Evolutionary conservation across 106 monocot species (phyloP), one percentile per base, ranked within the genome.

Genomic region (Narthecium ossifragum): DNA sequence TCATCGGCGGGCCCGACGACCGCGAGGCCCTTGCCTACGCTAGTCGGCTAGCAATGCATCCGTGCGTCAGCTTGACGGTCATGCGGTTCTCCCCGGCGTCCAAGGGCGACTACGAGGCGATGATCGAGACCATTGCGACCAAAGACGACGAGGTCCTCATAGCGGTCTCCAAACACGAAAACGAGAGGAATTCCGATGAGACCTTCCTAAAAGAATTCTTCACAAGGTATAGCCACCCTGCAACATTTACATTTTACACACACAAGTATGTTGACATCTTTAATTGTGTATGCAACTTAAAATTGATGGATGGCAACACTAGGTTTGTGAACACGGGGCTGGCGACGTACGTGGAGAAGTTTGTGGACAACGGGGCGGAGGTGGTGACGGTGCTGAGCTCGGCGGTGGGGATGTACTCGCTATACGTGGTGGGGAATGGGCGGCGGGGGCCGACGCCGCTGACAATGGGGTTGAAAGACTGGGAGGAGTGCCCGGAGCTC

Each of bases 371-470:
- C 24, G 84, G 74, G 10, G 36, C 46, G 28, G 78, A 81, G 50
- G 65, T 57, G 21, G 60, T 71, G 25, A 37, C 51, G 12, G 60
- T 53, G 37, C 36, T 89, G 36, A 33, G 36, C 2, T 26, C 53
- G 7, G 55, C 85, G 75, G 78, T 34, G 22, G 74, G 81, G n/a
- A 64, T 57, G 63, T 80, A 84, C 68, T 68, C 77, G 3, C 48
- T 88, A 20, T 75, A 65, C 66, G 41, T 89, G 13, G 75, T 78
- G 14, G 88, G 88, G 26, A 80, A 63, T 33, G 60, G 69, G 5
- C 2, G 51, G 14, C 18, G 15, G 8, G 27, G 46, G 24, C 10
- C 26, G 2, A 34, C 69, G 13, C 56, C 63, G 23, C 47, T 84
- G 43, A 72, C 72, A 10, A 34, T 12, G 0, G 72, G 72, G 28